These are phyloP conservation scores for Musa itinerans DNA, from an alignment of 176 grass and related monocot genomes.

Conservation along the genomic window DNA sequence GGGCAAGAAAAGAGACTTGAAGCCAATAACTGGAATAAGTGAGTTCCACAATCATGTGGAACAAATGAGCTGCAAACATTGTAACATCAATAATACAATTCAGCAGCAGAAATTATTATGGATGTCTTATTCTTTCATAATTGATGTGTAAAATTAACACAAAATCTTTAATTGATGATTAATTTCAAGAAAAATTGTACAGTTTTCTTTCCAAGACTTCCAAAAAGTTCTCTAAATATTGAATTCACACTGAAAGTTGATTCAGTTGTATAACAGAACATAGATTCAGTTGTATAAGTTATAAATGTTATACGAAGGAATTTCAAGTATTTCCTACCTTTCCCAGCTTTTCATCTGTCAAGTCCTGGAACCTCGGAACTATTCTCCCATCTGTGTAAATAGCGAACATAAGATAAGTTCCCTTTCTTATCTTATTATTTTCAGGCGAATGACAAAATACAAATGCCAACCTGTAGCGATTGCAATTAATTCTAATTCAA, in stretches of 20 bases:
- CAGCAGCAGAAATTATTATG: too few relatives aligned
- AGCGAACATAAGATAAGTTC: background rate
- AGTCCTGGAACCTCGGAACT: conserved; percentile 90
- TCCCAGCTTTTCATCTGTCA: conserved; percentile 77
- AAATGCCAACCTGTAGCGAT: conserved; percentile 72
- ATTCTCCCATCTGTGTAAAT: conserved; percentile 69
- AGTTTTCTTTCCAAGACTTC: too few relatives aligned
- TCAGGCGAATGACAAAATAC: background rate
- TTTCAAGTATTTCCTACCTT: conserved; percentile 40
- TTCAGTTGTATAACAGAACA: too few relatives aligned
- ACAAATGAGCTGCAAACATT: too few relatives aligned
- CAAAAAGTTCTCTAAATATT: background rate
- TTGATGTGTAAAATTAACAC: too few relatives aligned
- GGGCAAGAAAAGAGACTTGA: too few relatives aligned
- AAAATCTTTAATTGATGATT: too few relatives aligned
- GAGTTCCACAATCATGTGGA: too few relatives aligned
- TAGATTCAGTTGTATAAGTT: background rate
- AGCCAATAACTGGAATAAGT: too few relatives aligned
- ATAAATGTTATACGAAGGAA: background rate
- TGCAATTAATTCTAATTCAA: conserved; percentile 96
- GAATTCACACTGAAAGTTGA: background rate
- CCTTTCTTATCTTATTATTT: background rate
- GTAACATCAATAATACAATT: too few relatives aligned
- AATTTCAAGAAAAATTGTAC: too few relatives aligned
- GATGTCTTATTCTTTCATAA: too few relatives aligned